Base-by-base conservation (phyloP, 768 basidiomycete genomes). In the Russula brevipes region DNA sequence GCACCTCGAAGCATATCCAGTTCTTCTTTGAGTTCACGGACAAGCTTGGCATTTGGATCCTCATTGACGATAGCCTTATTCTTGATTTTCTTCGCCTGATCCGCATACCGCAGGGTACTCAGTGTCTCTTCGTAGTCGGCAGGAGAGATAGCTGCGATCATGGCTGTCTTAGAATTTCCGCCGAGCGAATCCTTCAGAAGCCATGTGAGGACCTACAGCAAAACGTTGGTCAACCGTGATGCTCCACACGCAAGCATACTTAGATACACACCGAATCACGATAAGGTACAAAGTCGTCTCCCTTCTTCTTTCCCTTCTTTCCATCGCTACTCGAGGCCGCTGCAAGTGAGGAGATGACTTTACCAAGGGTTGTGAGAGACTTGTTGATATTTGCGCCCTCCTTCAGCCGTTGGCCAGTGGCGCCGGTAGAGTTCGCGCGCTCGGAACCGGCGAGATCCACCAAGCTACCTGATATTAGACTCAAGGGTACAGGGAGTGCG, bases 11-110 rank as follows among this genome's bases (percentile, higher is more conserved):
- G 87, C 77, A 90, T 80, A 73, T 96, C 92, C 49, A 99, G 79
- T 76, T 99, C 97, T 78, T 98, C 97, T 76, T 98, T 99, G 74
- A 99, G 89, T 76, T 98, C 96, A 53, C 95, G 88, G 61, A 99
- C 95, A 61, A 99, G 88, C 79, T 94, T 98, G 72, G 96, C 96
- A 70, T 98, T 99, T 38, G 97, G 97, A 82, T 99, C 97, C 78
- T 99, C 97, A 77, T 99, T 99, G 68, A 99, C 91, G 62, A 98
- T 86, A 16, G 97, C 96, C 79, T 98, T 96, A 77, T 98, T 99
- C 86, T 95, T 98, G 77, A 99, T 99, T 87, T 96, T 96, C 88
- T 99, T 99, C 39, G 96, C 95, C 73, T 93, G 93, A 80, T 97
- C 94, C 69, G 97, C 97, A 76, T 99, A 98, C 5, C 97, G 89